phyloP scores from a whole-genome alignment of 352 stramenopile species.

The Detonula confervacea region DNA sequence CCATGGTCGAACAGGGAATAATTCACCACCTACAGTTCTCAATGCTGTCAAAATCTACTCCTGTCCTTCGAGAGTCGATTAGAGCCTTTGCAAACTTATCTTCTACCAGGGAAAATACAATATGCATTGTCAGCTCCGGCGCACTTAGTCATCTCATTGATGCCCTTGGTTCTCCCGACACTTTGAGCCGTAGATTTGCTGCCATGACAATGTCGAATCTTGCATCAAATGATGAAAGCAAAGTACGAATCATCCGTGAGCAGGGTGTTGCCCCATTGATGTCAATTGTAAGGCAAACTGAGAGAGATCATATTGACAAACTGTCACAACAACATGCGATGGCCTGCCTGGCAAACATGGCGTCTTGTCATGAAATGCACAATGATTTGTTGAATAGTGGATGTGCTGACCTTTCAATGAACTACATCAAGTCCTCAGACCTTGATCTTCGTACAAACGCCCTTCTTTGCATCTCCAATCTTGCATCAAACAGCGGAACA shows the following conservation, averaged over 20 bases:
- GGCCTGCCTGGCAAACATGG: slow-evolving; percentile 93
- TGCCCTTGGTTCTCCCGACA: slow-evolving; percentile 91
- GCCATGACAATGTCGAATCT: slow-evolving; percentile 96
- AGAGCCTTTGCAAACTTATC: slow-evolving; percentile 95
- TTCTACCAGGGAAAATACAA: slow-evolving; percentile 92
- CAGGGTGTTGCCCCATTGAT: slow-evolving; percentile 85
- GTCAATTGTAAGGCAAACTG: slow-evolving; percentile 87
- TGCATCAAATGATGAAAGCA: slow-evolving; percentile 86
- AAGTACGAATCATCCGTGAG: slow-evolving; percentile 55
- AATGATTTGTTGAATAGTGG: slow-evolving; percentile 45
- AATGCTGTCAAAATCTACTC: slow-evolving; percentile 90
- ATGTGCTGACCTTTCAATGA: slow-evolving; percentile 47
- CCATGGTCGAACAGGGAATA: slow-evolving; percentile 94
- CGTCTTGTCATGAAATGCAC: slow-evolving; percentile 68
- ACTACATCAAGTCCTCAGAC: slow-evolving; percentile 54
- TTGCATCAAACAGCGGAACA: slow-evolving; percentile 92
- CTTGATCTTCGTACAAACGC: slow-evolving; percentile 86
- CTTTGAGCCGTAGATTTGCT: slow-evolving; percentile 92
- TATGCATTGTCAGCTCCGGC: slow-evolving; percentile 91
- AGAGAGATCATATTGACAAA: slow-evolving; percentile 85
- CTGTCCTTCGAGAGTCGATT: slow-evolving; percentile 93
- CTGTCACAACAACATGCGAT: slow-evolving; percentile 93
- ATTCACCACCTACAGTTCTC: slow-evolving; percentile 96
- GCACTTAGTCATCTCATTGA: slow-evolving; percentile 89
- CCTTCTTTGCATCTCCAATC: slow-evolving; percentile 93